Evolutionary conservation across 1,139 yeast species (phyloP).

Genomic region (Sugiyamaella paludigena): DNA sequence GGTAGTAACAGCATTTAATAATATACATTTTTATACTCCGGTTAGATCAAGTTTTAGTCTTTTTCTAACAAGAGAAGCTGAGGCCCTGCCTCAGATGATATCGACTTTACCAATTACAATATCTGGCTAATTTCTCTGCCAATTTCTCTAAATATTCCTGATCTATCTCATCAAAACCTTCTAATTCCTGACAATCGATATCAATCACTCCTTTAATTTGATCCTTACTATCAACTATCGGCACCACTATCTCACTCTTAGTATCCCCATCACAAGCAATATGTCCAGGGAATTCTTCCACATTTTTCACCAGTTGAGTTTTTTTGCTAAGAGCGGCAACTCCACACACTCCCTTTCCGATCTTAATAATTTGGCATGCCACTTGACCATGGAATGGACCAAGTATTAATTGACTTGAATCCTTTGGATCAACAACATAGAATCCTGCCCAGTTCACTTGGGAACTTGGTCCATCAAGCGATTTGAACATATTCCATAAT

Average conservation of each 20-base stretch:
- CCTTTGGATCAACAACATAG: conserved; percentile 51
- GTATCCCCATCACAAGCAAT: conserved; percentile 98
- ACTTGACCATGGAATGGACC: conserved; percentile 98
- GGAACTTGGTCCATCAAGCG: conserved; percentile 40
- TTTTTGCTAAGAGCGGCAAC: conserved; percentile 57
- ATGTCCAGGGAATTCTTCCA: conserved; percentile 79
- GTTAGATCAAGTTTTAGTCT: conserved; percentile 6
- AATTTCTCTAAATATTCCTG: conserved; percentile 56
- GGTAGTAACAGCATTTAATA: not conserved
- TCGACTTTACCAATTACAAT: conserved; percentile 44
- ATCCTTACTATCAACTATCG: conserved; percentile 50
- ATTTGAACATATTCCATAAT: conserved; percentile 81
- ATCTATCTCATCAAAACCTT: conserved; percentile 70
- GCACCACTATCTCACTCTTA: conserved; percentile 88
- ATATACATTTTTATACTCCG: not conserved
- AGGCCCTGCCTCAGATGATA: too few relatives aligned
- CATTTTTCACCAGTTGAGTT: conserved; percentile 78
- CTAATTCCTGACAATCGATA: conserved; percentile 65
- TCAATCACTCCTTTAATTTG: conserved; percentile 73
- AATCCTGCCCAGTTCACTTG: conserved; percentile 92
- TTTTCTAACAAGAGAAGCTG: too few relatives aligned
- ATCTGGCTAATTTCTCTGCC: conserved; percentile 48
- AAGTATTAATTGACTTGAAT: conserved; percentile 52
- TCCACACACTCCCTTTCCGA: conserved; percentile 93
- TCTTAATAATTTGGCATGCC: conserved; percentile 78